Conservation (phyloP, 306 rosid genomes). For the Elaeagnus macrophylla region DNA sequence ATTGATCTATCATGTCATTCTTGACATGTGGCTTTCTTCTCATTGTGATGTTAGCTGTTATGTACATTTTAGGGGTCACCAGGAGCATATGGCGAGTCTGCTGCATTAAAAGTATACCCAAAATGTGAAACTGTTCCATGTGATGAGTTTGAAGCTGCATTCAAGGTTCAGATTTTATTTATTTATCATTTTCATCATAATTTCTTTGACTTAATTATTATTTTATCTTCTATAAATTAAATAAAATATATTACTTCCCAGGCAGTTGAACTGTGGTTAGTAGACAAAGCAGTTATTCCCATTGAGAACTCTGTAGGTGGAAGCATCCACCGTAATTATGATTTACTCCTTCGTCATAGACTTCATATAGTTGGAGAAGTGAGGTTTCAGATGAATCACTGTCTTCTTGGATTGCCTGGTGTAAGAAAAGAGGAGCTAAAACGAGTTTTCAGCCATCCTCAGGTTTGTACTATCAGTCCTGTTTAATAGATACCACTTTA, state of each 20-base stretch:
- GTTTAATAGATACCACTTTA: constrained; percentile 11
- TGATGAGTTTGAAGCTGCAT: constrained; percentile 75
- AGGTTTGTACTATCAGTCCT: constrained; percentile 33
- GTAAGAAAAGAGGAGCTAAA: constrained; percentile 58
- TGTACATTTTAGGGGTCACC: constrained; percentile 56
- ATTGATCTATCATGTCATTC: constrained; percentile 12
- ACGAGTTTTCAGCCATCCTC: constrained; percentile 73
- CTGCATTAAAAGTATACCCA: constrained; percentile 80
- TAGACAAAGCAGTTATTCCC: constrained; percentile 86
- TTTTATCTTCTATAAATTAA: constrained; percentile 12
- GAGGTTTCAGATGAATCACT: constrained; percentile 59
- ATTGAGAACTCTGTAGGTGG: constrained; percentile 82
- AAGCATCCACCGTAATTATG: constrained; percentile 89
- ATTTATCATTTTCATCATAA: constrained; percentile 1
- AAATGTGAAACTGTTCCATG: constrained; percentile 82
- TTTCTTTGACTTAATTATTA: constrained; percentile 7
- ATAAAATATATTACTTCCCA: constrained; percentile 28
- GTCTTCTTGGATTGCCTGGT: constrained; percentile 81
- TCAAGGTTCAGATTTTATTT: constrained; percentile 48
- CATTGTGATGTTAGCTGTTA: constrained; percentile 17
- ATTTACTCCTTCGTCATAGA: constrained; percentile 84
- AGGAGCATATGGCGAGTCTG: constrained; percentile 82
- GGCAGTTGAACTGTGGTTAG: constrained; percentile 94
- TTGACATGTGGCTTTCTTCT: constrained; percentile 10
- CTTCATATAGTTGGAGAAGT: constrained; percentile 88